Conservation (phyloP, 371 early-diverging fungal species). For the Capillidium rhysosporum region DNA sequence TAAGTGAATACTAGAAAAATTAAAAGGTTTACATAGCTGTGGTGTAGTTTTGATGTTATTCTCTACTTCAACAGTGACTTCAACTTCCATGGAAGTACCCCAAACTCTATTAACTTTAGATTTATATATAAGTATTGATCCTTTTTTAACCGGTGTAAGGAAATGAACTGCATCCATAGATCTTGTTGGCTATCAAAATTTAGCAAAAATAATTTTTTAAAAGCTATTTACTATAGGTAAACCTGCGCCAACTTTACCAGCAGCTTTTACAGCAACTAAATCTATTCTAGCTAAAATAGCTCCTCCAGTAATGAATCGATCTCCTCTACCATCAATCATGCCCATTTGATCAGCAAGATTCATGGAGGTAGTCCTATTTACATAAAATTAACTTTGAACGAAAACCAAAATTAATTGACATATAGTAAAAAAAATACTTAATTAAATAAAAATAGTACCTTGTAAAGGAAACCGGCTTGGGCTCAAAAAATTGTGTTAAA, state of each 20-base stretch:
- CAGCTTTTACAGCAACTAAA: neutral
- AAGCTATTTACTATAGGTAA: neutral
- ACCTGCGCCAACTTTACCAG: neutral
- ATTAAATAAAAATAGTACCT: neutral
- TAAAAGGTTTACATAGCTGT: neutral
- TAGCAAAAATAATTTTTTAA: neutral
- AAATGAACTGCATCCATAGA: constrained; percentile 44
- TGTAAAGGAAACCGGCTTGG: neutral
- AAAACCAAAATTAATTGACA: too few relatives aligned
- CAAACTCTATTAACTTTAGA: constrained; percentile 45
- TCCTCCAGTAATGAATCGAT: neutral
- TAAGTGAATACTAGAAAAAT: neutral
- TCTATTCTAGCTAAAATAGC: constrained; percentile 4
- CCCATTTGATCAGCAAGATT: neutral
- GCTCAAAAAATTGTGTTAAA: neutral
- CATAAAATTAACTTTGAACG: neutral
- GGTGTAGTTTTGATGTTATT: neutral
- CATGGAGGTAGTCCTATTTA: neutral
- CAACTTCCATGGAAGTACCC: constrained; percentile 51
- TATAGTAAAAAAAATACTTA: neutral
- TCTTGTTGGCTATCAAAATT: constrained; percentile 16
- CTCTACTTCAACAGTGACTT: constrained; percentile 3
- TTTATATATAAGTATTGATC: constrained; percentile 40
- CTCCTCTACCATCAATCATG: neutral
- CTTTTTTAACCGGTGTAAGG: constrained; percentile 35